Conservation (phyloP, 163 green algal genomes). For the Prototheca cutis region DNA sequence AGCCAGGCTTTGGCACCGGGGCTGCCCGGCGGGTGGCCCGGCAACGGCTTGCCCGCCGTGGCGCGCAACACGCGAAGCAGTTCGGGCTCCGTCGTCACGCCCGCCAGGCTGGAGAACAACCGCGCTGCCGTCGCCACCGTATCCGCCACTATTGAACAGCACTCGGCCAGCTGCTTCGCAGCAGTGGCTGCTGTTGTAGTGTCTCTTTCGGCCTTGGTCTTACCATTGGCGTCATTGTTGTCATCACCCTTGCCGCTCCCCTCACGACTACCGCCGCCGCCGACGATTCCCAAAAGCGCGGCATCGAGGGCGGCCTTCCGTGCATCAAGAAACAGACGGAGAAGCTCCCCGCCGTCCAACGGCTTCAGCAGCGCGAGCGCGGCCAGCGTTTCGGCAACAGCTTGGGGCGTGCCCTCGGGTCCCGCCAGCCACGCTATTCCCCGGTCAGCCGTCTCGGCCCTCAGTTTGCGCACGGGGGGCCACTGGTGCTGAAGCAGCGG, state of each 20-base stretch:
- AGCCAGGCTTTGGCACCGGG: not conserved
- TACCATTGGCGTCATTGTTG: too few relatives aligned
- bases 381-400: slow-evolving; percentile 26
- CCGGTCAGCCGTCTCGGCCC: slow-evolving; percentile 48
- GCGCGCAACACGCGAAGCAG: not conserved
- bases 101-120: not conserved
- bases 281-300: too few relatives aligned
- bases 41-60: not conserved
- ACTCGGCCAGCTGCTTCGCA: not conserved
- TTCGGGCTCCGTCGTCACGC: not conserved
- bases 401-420: slow-evolving; percentile 1
- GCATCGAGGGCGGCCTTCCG: not conserved
- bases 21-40: too few relatives aligned
- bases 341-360: slow-evolving; percentile 28
- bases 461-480: slow-evolving; percentile 73
- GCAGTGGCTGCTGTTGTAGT: too few relatives aligned
- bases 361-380: slow-evolving; percentile 43
- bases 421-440: slow-evolving; percentile 26
- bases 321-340: not conserved
- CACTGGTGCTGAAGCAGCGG: slow-evolving; percentile 83
- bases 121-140: not conserved
- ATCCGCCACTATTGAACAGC: not conserved
- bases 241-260: too few relatives aligned
- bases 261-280: too few relatives aligned
- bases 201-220: too few relatives aligned